Base-by-base conservation (phyloP, 352 stramenopile genomes). In the Globisporangium apiculatum region DNA sequence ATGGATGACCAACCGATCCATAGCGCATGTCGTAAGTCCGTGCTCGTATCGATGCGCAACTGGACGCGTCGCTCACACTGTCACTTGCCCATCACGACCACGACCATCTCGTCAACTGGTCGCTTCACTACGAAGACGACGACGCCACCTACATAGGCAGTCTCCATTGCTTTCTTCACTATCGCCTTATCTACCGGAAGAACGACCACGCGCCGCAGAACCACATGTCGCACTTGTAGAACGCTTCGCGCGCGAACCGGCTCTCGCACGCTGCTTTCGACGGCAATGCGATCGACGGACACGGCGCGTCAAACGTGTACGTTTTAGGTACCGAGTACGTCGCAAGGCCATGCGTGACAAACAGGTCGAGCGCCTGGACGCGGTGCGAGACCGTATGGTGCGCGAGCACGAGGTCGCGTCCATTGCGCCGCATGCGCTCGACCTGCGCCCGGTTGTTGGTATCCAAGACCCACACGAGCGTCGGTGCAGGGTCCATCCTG, bases 191-290 rank as follows among this genome's bases (percentile, higher is more conserved):
- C 48, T 35, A 35, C 9, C 42, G 42, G 38, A 68, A 18, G 45
- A 87, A 64, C 37, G 79, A 89, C 18, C 67, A 66, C 45, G 68
- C 60, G 56, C 79, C 82, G 48, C 82, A 92, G 53, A 90, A 83
- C 78, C 79, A 90, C 14, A 69, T 62, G 48, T 90, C 82, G 63
- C 82, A 92, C 62, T 87, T 87, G 73, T 90, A 76, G 43, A 71
- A 72, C 17, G 68, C 75, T 53, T 88, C 72, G 42, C 76, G 78
- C 42, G 70, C 58, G 51, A 79, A 81, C 14, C 68, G 73, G 5
- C 53, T 67, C 49, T 76, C 67, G 53, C 82, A 92, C 48, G 64
- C 64, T 53, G 54, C 42, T 41, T 73, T 62, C 15, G 74, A 72
- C 3, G 72, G 61, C 9, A 85, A 59, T 46, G 77, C 79, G n/a